Base-by-base conservation (phyloP, 768 basidiomycete genomes). In the Paxillus ammoniavirescens region DNA sequence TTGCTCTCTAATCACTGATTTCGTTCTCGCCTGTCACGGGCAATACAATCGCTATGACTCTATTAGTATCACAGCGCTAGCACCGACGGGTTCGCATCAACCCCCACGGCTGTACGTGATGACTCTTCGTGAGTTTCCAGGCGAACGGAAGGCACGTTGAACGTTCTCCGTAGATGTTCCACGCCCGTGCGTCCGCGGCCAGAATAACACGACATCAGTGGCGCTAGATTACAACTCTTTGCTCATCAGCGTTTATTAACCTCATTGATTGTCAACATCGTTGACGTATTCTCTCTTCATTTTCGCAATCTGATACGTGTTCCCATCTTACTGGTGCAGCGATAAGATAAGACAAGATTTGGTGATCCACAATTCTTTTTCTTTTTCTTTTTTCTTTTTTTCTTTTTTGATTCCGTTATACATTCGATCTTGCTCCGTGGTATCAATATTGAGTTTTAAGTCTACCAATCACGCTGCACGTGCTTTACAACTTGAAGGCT, bases 291-390 rank as follows among this genome's bases (percentile, higher is more conserved):
- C 65, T 42, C 57, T 54, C 50, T 67, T 31, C 7, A 31, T 31
- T 10, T 52, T 54, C 53, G 58, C 58, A 56, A 56, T 49, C 35
- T 4, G 51, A 51, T 65, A 66, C 65, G 65, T 66, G 65, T 63
- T 54, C 45, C 1, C 21, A 15, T 36, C 18, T 44, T 41, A 63
- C 58, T 68, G 61, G 66, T n/a, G 37, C 31, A 33, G 28, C 35
- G 65, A 66, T 66, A 68, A 66, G 65, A 66, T 68, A 68, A 66
- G 61, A 63, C 66, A 58, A 58, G 23, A 38, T 40, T 17, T 17
- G 2, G 26, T 9, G 43, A 44, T 14, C 23, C 42, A 42, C 42
- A 17, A 18, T n/a, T 1, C 7, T 36, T 48, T 54, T 62, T 51
- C 51, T 48, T 54, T 62, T 51, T 53, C 41, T 49, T 31, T 21